phyloP scores from a whole-genome alignment of 148 eudicot species.

The Nepenthes mirabilis region DNA sequence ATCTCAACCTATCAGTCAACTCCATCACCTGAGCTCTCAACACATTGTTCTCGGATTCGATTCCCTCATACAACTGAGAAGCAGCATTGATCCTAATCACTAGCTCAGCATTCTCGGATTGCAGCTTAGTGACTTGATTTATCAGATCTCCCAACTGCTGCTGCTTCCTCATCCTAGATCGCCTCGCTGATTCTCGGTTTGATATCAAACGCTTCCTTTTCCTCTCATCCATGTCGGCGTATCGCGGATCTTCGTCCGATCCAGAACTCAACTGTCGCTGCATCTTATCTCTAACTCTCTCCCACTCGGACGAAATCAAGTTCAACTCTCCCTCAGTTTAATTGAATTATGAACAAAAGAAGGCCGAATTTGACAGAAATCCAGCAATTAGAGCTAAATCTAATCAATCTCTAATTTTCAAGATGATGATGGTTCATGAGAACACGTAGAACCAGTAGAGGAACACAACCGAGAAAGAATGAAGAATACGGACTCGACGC shows the following conservation, averaged over 20 bases:
- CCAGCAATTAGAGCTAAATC: neutral
- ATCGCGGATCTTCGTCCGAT: constrained; percentile 31
- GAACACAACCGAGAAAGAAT: constrained; percentile 88
- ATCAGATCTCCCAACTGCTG: constrained; percentile 51
- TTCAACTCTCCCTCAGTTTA: neutral
- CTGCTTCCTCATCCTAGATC: constrained; percentile 82
- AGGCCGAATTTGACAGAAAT: neutral
- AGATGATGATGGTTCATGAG: constrained; percentile 34
- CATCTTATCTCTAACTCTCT: constrained; percentile 4
- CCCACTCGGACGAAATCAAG: neutral
- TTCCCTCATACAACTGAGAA: constrained; percentile 21
- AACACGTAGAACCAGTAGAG: constrained; percentile 84
- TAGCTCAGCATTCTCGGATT: constrained; percentile 33
- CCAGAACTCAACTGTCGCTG: constrained; percentile 43
- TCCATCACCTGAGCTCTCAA: constrained; percentile 62
- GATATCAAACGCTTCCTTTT: constrained; percentile 82
- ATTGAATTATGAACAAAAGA: neutral
- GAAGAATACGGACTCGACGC: constrained; percentile 68
- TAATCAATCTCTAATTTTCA: neutral
- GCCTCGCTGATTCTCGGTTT: constrained; percentile 71
- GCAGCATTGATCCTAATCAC: constrained; percentile 27
- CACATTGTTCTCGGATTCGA: constrained; percentile 62
- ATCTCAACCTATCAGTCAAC: constrained; percentile 52
- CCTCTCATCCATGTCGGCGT: constrained; percentile 46
- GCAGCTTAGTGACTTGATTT: constrained; percentile 27